Evolutionary conservation across 2,329 filamentous ascomycete genomes (phyloP), one percentile per base, ranked within the genome.

Genomic region (Diplodia scrobiculata): DNA sequence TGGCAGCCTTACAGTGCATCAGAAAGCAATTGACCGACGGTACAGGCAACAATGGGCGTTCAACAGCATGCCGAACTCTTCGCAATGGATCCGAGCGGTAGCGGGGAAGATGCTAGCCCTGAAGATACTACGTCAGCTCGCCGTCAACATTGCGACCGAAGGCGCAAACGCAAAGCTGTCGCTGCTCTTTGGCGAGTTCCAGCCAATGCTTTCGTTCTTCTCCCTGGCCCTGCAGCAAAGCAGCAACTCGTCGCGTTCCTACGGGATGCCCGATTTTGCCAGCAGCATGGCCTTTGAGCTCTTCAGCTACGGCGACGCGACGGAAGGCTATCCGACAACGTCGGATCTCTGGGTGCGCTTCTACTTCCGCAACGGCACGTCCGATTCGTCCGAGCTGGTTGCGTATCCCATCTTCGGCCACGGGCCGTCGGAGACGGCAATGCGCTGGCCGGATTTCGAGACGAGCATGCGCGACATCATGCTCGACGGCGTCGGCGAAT

Each of bases 321-420:
- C 38, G 3, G 62, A 41, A 32, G 68, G 71, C 45, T 83, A 82
- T 65, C 81, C 82, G 0, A 60, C 68, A 14, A 70, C 71, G 0
- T 72, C 76, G 2, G 78, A 86, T 25, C 78, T 88, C 48, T 84
- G 76, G 73, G 81, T 87, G 34, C 80, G 83, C 21, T 86, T 87
- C 72, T 77, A 81, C 66, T 82, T 84, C 74, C 83, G 83, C 70
- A 87, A 88, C 70, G 84, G 83, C 58, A 85, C 84, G 0, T 75
- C 77, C 27, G 62, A 68, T 11, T 68, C 73, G 25, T 72, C 72
- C 34, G 70, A 71, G 0, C 77, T 79, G 36, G 72, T 75, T 17
- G 68, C 78, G 0, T 86, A 83, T 68, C 79, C 84, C 1, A 74
- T 87, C 11, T 87, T 87, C 71, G 78, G 79, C 52, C 74, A 78